These are phyloP conservation scores for Capsicum baccatum DNA, from an alignment of 257 asterid genomes.

Conservation along the genomic window DNA sequence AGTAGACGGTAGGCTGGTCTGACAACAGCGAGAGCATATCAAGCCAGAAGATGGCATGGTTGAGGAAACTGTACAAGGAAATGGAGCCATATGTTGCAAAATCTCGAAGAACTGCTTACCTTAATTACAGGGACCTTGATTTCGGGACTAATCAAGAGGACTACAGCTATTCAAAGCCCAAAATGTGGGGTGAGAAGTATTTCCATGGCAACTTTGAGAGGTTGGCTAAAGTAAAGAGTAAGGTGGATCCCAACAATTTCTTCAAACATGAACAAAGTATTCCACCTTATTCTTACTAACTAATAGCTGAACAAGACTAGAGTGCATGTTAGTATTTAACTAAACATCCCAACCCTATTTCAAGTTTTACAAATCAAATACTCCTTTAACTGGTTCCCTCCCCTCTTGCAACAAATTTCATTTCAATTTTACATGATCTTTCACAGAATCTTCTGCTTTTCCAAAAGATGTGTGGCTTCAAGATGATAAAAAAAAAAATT, in stretches of 20 bases:
- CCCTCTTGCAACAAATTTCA: too few species aligned
- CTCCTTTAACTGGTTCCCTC: too few species aligned
- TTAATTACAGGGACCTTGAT: constrained; percentile 20
- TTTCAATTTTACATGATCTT: too few species aligned
- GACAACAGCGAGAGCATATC: not conserved
- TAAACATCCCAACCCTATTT: too few species aligned
- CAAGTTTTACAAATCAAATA: too few species aligned
- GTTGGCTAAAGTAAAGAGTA: constrained; percentile 11
- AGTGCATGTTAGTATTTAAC: too few species aligned
- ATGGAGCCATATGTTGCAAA: constrained; percentile 24
- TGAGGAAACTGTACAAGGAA: constrained; percentile 4
- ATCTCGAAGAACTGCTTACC: not conserved
- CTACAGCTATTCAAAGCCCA: constrained; percentile 3
- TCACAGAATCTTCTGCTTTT: too few species aligned
- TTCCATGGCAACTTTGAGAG: constrained; percentile 20
- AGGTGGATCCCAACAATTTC: not conserved
- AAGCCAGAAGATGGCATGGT: constrained; percentile 17
- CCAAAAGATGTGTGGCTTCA: too few species aligned
- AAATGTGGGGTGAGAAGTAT: constrained; percentile 26
- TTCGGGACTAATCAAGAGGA: not conserved
- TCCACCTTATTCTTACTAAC: too few species aligned
- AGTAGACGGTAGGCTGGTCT: too few species aligned
- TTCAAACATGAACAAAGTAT: too few species aligned
- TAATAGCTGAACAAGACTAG: too few species aligned
- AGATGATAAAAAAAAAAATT: not conserved